Evolutionary conservation across 768 basidiomycete species (phyloP), one percentile per base, ranked within the genome.

Genomic region (Chalciporus piperatus): DNA sequence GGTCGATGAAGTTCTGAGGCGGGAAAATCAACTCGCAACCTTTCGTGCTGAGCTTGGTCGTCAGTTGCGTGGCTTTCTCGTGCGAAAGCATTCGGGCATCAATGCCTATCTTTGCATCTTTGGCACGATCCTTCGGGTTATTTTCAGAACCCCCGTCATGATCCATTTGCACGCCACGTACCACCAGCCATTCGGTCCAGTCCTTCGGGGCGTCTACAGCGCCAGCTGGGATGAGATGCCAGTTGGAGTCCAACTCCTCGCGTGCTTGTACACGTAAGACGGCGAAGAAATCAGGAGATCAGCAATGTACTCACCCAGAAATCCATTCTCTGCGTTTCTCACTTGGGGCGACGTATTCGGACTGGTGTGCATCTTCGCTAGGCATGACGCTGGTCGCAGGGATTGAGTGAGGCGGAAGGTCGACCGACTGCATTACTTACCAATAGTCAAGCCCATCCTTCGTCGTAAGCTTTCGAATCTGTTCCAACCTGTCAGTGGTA

Each of bases 81-180:
- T 88, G 82, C 0, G 89, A 80, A 48, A 94, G 70, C 81, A 92
- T 86, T 14, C 89, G 83, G 3, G 91, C 87, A 66, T 96, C 93
- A 48, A 95, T 78, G 13, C 92, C 93, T 44, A 95, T 81, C 59
- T 81, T 75, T 23, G 76, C 65, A 39, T 72, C 72, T 45, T 65
- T 66, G 25, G 45, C 67, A 60, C 61, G 74, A 69, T 59, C 78
- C 77, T 56, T 58, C 70, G 42, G 41, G 54, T 47, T 37, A 39
- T 28, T 35, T 64, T 35, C 43, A 52, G 38, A 4, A 44, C 33
- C 33, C 25, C 17, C 41, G 27, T n/a, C 25, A 9, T 12, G 46
- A 17, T 42, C 17, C 54, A 38, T 44, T 17, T 32, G 16, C 33
- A 39, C 38, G 40, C 12, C 3, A 70, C 79, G 51, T 55, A 85